Evolutionary conservation across 768 basidiomycete species (phyloP), one percentile per base, ranked within the genome.

Genomic region (Coprinopsis marcescibilis): DNA sequence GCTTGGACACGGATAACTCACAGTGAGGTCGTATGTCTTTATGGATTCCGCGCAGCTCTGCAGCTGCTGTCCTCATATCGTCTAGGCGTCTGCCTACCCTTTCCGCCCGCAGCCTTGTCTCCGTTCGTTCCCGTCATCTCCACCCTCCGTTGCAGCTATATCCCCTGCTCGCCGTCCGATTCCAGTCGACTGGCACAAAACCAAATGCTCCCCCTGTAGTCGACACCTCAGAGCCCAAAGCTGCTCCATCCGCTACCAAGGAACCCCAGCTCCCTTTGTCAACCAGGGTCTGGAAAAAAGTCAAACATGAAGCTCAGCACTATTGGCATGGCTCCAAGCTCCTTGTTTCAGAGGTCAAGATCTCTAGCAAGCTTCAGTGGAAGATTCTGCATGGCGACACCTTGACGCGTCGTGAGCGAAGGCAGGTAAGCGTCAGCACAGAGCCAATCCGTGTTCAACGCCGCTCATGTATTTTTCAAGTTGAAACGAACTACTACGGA

Each of bases 321-420:
- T 99, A 98, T 64, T 98, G 94, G 94, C 85, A 93, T 52, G 95
- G 96, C 10, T 78, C 89, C 1, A 96, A 96, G 61, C 80, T 99
- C 3, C 75, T 99, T 39, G 92, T 89, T 13, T 89, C 91, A 20
- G 96, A 98, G 69, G 88, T 96, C 45, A 81, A 87, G 53, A 97
- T 98, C 52, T 91, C 89, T 19, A 70, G 76, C 2, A 75, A 93
- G 50, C 73, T 99, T 34, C 87, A 93, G 57, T 89, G 85, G 81
- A 91, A 94, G 69, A 81, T 98, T 42, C 67, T 99, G 19, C 89
- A 91, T 48, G 96, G 96, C 26, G 90, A 90, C 43, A 81, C 76
- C 35, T 64, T 99, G 65, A 99, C 96, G 6, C 79, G 96, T 54
- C 77, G 96, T 59, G 96, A 99, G 64, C 77, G 90, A 46, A 75